Evolutionary conservation across 139 green algal species (phyloP), one percentile per base, ranked within the genome.

Genomic region (Asterochloris erici): DNA sequence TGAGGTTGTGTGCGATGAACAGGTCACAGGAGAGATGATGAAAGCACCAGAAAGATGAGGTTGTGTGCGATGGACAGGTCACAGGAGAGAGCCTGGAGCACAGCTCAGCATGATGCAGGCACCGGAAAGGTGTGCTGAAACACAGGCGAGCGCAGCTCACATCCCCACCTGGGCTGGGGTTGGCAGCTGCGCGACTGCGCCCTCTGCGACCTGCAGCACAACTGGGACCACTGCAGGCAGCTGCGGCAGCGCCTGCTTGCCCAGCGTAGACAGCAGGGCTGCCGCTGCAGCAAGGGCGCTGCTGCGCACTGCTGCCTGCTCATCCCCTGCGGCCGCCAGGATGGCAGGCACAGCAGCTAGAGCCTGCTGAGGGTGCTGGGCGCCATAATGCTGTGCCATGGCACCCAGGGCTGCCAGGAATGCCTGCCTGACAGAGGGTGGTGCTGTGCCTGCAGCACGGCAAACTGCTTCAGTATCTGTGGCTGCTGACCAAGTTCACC

Each of bases 221-320:
- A 82, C 73, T 11, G 77, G 82, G 38, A 90, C 80, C 13, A 87
- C 82, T 24, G 75, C 27, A 4, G 92, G 92, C 74, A 96, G 84
- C 79, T 87, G 74, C 0, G 93, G 93, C 82, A 96, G 80, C 23
- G 93, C 69, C 29, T 63, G 66, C 1, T 77, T 21, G 19, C 87
- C 86, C n/a, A 95, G 71, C n/a, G 90, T 88, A 0, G 54, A 27
- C 29, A 85, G 66, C 4, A 88, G 29, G 21, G 82, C 70, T 2
- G 87, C 89, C 0, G 85, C 74, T 11, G 89, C 73, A 0, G 88
- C 90, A 12, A 94, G 73, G 0, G 87, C 83, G 78, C 82, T 87
- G 77, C 86, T 87, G 0, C 92, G 89, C 63, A 96, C 85, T 10
- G 87, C 83, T 2, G 83, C 21, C 0, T 66, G 27, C 78, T 85